Evolutionary conservation across 2,329 filamentous ascomycete genomes (phyloP), one percentile per base, ranked within the genome.

Genomic region (Xylaria sp.): DNA sequence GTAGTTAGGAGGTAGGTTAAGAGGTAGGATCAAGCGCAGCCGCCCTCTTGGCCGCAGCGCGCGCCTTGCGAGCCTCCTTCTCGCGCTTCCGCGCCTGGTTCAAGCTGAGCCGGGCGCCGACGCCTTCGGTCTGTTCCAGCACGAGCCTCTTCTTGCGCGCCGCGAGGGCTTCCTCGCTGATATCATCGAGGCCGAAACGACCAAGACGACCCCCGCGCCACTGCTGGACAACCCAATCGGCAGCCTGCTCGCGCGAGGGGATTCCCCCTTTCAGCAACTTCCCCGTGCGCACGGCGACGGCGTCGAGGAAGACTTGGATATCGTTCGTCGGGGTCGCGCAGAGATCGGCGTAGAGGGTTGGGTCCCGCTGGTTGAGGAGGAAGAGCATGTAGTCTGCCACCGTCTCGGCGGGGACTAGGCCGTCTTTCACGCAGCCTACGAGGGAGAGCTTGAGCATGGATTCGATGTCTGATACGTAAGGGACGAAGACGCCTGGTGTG

Each of bases 361-460:
- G 86, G 68, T 89, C 83, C 61, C 83, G 79, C 38, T 83, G 78
- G 74, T 99, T 99, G 61, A 98, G 82, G 58, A 89, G 88, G 78
- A 87, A 98, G 7, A 99, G 86, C 19, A 98, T 83, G 76, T 97
- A 99, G 74, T 99, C 95, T 35, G 91, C 94, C 11, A 98, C 78
- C 23, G 91, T 91, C 61, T 91, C 86, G 15, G 89, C 84, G 1
- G 89, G 84, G 56, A 99, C 89, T 38, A 98, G 84, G 0, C 90
- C 91, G 75, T 97, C 92, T 76, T 96, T 96, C 57, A 99, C 92
- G 75, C 90, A 92, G 19, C 94, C 92, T 54, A 92, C 93, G 0
- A 98, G 85, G 1, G 94, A 90, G n/a, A 99, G 85, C 78, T 97
- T 98, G 66, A 99, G 82, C 95, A 99, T 99, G 47, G 89, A 87